Base-by-base conservation (phyloP, 2,329 filamentous ascomycete species). In the Fusarium sambucinum region DNA sequence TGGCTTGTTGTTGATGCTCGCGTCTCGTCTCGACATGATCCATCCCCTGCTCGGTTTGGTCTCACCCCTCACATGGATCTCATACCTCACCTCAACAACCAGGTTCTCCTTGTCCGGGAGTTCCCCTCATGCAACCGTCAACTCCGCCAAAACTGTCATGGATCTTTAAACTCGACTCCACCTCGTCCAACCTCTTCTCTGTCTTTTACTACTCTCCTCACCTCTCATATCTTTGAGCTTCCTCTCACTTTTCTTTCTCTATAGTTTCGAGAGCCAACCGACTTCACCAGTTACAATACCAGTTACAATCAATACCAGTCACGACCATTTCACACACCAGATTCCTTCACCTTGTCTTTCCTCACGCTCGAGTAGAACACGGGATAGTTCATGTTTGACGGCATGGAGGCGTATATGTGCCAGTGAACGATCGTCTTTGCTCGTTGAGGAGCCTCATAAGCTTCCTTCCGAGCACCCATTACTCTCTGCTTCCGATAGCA, bases 161-260 rank as follows among this genome's bases (percentile, higher is more conserved):
- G 62, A 72, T 72, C 71, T 73, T 70, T 73, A 72, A 73, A 73
- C 67, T 66, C 62, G 65, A 59, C 71, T 71, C 71, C 69, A 72
- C 71, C 71, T 66, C 64, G 35, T 73, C 71, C 69, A 73, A 68
- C 71, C 68, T 70, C 63, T 55, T 42, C 63, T 48, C 48, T 44
- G 58, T 60, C 54, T 56, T 41, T 30, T 44, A 59, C 61, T 44
- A 59, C 61, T 63, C 59, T 63, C 44, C 46, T 62, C 64, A 41
- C 56, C 48, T 70, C 55, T 67, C 42, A 70, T 61, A 53, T 57
- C 44, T 52, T 56, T 46, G 48, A 53, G n/a, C 54, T 50, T 56
- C 55, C 52, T 53, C 60, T 52, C 41, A 47, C 48, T 51, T 45
- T 55, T 29, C 12, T 19, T 51, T 46, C 45, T 40, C 50, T 10